Evolutionary conservation across 805 yeast species (phyloP).

Genomic region (Saturnispora diversa): DNA sequence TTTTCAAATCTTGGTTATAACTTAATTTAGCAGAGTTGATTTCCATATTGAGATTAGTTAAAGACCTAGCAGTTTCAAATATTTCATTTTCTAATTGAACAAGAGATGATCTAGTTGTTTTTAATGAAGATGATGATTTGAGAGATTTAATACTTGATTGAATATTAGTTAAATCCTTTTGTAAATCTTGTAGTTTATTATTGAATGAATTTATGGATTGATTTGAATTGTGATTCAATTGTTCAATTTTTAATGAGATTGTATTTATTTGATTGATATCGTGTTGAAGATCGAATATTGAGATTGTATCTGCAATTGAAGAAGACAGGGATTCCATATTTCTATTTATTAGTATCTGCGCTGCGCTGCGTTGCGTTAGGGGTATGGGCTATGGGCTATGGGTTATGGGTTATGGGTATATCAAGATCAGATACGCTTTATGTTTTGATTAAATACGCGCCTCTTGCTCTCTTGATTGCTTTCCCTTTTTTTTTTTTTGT

Average conservation of each 20-base stretch:
- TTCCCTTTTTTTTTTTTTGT: too few relatives aligned
- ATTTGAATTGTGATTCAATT: constrained; percentile 7
- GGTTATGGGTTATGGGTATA: too few relatives aligned
- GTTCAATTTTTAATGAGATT: constrained; percentile 12
- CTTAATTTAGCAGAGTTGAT: constrained; percentile 34
- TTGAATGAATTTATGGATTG: neutral
- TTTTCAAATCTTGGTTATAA: constrained; percentile 32
- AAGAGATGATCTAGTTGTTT: constrained; percentile 27
- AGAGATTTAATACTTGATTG: constrained; percentile 6
- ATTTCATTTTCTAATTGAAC: constrained; percentile 37
- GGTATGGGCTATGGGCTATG: too few relatives aligned
- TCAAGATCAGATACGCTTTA: too few relatives aligned
- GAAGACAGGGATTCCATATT: constrained; percentile 13
- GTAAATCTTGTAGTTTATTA: constrained; percentile 3
- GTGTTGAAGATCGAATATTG: constrained; percentile 40
- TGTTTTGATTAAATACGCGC: too few relatives aligned
- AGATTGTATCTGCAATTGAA: constrained; percentile 12
- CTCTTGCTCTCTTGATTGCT: too few relatives aligned
- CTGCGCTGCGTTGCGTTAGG: too few relatives aligned
- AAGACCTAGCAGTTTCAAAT: constrained; percentile 42
- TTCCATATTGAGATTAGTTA: constrained; percentile 42
- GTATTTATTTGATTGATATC: constrained; percentile 40
- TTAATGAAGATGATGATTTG: constrained; percentile 25
- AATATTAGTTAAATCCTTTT: constrained; percentile 10
- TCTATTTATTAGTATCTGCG: too few relatives aligned